phyloP scores from a whole-genome alignment of 176 grass and related monocot genomes.

The Calamus simplicifolius region DNA sequence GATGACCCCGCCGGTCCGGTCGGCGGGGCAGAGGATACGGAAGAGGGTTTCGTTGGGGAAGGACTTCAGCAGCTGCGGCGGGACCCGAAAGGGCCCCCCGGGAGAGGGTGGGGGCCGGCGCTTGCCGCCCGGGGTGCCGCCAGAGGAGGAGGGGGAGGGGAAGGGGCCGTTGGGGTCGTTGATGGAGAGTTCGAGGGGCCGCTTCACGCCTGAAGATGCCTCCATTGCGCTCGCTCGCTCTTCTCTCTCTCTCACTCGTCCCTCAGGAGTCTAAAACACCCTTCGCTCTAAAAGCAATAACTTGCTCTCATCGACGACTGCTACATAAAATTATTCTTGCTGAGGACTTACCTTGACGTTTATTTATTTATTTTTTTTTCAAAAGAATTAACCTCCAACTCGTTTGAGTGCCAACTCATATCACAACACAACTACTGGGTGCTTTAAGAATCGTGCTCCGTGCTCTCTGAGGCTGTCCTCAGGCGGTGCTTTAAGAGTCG shows the following conservation, averaged over 20 bases:
- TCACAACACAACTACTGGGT: too few species aligned
- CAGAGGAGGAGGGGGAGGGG: slow-evolving; percentile 24
- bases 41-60: slow-evolving; percentile 15
- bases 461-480: too few species aligned
- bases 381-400: too few species aligned
- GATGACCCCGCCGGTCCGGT: slow-evolving; percentile 12
- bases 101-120: slow-evolving; percentile 15
- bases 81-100: neutral
- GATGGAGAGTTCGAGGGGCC: neutral
- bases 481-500: too few species aligned
- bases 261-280: neutral
- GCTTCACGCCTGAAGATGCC: neutral
- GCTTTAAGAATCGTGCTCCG: too few species aligned
- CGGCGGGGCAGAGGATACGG: slow-evolving; percentile 43
- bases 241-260: neutral
- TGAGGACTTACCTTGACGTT: too few species aligned
- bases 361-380: too few species aligned
- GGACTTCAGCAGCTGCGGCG: neutral
- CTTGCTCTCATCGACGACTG: too few species aligned
- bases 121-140: slow-evolving; percentile 11
- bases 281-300: neutral
- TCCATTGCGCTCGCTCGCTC: too few species aligned
- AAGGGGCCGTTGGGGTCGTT: slow-evolving; percentile 9
- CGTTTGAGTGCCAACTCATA: too few species aligned
- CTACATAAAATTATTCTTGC: too few species aligned